Evolutionary conservation across 805 yeast species (phyloP).

Genomic region (Naumovozyma baii): DNA sequence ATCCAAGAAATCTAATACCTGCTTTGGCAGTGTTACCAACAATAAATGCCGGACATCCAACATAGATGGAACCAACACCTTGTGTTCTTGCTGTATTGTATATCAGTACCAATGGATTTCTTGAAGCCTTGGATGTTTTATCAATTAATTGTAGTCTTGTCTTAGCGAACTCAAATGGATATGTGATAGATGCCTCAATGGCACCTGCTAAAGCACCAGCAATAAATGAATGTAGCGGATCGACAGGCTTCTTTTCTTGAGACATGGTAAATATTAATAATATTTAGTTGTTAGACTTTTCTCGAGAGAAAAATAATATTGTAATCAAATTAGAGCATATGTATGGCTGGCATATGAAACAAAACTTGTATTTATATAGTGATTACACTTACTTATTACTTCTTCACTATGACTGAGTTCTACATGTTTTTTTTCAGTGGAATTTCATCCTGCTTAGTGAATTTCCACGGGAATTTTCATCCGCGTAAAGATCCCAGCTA

Average conservation of each 20-base stretch:
- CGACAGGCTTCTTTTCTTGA: constrained; percentile 30
- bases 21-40: constrained; percentile 96
- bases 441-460: too few species aligned
- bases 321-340: too few species aligned
- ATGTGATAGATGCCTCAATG: constrained; percentile 82
- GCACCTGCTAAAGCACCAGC: constrained; percentile 98
- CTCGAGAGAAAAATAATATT: too few species aligned
- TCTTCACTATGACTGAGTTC: too few species aligned
- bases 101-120: constrained; percentile 79
- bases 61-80: constrained; percentile 72
- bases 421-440: too few species aligned
- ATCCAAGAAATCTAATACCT: constrained; percentile 87
- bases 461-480: too few species aligned
- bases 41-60: constrained; percentile 94
- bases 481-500: too few species aligned
- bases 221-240: constrained; percentile 71
- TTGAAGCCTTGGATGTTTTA: constrained; percentile 51
- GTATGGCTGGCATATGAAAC: too few species aligned
- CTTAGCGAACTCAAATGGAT: constrained; percentile 95
- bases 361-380: too few species aligned
- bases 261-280: constrained; percentile 4
- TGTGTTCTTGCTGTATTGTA: constrained; percentile 65
- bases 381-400: too few species aligned
- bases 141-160: constrained; percentile 80
- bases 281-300: neutral